Evolutionary conservation across 139 green algal genomes (phyloP), one percentile per base, ranked within the genome.

Genomic region (Ulvella scutata): DNA sequence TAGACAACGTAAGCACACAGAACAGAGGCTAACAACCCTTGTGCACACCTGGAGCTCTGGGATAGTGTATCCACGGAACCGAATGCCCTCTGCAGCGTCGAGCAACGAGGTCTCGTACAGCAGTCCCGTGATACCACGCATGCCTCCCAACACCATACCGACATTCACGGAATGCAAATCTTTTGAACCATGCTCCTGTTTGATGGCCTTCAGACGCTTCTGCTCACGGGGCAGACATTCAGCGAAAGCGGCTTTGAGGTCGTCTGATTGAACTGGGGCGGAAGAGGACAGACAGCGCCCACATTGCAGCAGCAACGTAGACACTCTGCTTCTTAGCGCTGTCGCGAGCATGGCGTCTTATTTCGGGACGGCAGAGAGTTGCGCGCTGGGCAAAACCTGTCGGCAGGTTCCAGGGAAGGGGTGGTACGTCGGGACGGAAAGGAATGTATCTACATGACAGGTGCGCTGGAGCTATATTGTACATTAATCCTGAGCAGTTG

Each of bases 51-150:
- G 88, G 62, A 96, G 81, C 76, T 99, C 94, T 0, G 93, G 92
- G 78, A 99, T 98, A 77, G 82, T 90, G 81, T 92, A 87, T 38
- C 94, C 93, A 4, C 94, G 83, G 86, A 99, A 98, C 26, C 91
- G 85, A 75, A 99, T 99, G 60, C 94, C 94, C 80, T 98, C 92
- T 33, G 98, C 93, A 0, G 90, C 73, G 72, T 99, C 95, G 26
- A 99, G 83, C 38, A 98, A 83, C 0, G 92, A 98, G 0, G 93
- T 97, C 79, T 99, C 95, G 92, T 94, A 99, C 28, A 99, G 85
- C 80, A 99, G 84, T 6, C 87, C 92, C 61, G 91, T 89, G 78
- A 99, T 97, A 73, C 95, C 94, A 20, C 95, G 85, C 95, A 99
- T 99, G 78, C 95, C 95, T 67, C 95, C 95, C 37, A 99, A 89